Conservation (phyloP, 768 basidiomycete genomes). For the Gloeostereum incarnatum region DNA sequence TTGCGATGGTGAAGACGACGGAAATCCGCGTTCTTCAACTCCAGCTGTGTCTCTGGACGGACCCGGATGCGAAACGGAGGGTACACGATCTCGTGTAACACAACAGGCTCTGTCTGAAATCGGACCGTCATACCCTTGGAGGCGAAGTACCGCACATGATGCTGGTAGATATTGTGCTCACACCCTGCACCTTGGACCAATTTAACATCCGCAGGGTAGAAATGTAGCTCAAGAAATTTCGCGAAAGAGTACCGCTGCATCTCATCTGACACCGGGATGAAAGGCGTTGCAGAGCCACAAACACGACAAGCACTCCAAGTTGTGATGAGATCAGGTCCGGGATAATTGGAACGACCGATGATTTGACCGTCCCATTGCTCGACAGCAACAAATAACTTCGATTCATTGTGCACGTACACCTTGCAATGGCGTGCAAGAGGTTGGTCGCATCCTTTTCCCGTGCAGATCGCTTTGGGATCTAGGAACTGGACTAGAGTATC, state of each 20-base stretch:
- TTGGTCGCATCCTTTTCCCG: conserved; percentile 78
- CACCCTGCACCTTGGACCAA: conserved; percentile 86
- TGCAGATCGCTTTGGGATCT: conserved; percentile 71
- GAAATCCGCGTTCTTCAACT: conserved; percentile 90
- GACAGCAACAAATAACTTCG: conserved; percentile 72
- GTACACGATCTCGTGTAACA: conserved; percentile 79
- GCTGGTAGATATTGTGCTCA: conserved; percentile 88
- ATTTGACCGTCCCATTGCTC: conserved; percentile 85
- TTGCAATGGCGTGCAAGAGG: conserved; percentile 78
- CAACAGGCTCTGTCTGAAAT: conserved; percentile 79
- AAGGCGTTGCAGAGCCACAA: conserved; percentile 73
- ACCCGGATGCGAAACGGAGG: conserved; percentile 84
- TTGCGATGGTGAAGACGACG: conserved; percentile 66
- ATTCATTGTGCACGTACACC: conserved; percentile 87
- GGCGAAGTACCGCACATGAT: conserved; percentile 89
- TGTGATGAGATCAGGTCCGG: conserved; percentile 69
- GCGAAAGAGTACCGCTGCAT: conserved; percentile 93
- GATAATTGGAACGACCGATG: conserved; percentile 43
- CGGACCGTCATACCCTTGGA: conserved; percentile 77
- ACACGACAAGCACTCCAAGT: conserved; percentile 87
- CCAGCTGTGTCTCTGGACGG: conserved; percentile 78
- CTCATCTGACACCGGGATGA: conserved; percentile 84
- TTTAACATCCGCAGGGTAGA: conserved; percentile 84
- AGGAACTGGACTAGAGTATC: conserved; percentile 61
- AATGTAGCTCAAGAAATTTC: conserved; percentile 92